Evolutionary conservation across 2,329 filamentous ascomycete genomes (phyloP).

Genomic region (Xylariaceae sp.): DNA sequence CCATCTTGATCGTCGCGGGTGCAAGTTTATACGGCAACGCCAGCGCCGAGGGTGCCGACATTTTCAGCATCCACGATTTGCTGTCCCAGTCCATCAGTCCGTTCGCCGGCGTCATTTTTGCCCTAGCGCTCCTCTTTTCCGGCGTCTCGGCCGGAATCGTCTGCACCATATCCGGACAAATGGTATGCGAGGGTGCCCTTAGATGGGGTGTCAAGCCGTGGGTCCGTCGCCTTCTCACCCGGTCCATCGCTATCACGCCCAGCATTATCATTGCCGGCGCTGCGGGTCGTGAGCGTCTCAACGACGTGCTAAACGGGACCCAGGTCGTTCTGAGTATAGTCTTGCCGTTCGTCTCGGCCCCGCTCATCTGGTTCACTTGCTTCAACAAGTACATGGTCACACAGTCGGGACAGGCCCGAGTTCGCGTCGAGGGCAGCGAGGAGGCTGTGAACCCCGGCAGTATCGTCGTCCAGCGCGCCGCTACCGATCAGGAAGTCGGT

Average conservation of each 20-base stretch:
- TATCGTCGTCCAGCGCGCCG: not conserved
- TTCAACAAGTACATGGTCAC: conserved; percentile 76
- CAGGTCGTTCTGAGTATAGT: conserved; percentile 77
- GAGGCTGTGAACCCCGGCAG: conserved; percentile 14
- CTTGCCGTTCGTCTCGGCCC: conserved; percentile 75
- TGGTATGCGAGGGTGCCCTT: conserved; percentile 79
- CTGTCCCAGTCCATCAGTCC: conserved; percentile 64
- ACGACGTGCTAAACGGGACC: conserved; percentile 64
- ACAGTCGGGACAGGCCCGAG: conserved; percentile 38
- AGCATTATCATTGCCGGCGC: conserved; percentile 78
- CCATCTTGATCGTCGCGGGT: conserved; percentile 77
- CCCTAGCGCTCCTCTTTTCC: conserved; percentile 71
- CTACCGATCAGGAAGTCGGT: conserved; percentile 13
- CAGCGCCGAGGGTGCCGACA: conserved; percentile 62
- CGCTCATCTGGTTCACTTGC: conserved; percentile 80
- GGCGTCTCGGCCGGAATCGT: conserved; percentile 79
- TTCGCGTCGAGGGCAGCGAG: conserved; percentile 28
- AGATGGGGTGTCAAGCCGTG: conserved; percentile 71
- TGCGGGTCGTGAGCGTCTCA: conserved; percentile 65
- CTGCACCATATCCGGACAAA: conserved; percentile 84
- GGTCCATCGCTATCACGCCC: conserved; percentile 74
- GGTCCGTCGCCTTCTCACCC: conserved; percentile 71
- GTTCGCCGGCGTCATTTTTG: conserved; percentile 77
- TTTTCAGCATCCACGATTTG: conserved; percentile 76
- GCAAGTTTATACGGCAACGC: conserved; percentile 63